phyloP scores from a whole-genome alignment of 1,139 yeast genomes.

The Blastobotrys capitulatus region DNA sequence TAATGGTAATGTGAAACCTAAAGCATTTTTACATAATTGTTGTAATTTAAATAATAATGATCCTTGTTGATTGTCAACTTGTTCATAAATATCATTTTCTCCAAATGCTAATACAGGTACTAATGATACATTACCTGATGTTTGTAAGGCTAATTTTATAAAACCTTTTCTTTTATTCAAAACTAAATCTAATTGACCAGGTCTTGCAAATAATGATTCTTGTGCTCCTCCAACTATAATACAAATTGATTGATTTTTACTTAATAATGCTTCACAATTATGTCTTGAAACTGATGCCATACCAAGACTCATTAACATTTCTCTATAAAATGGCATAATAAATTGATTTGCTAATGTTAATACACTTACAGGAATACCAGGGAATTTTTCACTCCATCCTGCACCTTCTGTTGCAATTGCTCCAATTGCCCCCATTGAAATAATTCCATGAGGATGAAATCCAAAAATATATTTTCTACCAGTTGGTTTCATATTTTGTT shows the following conservation, averaged over 20 bases:
- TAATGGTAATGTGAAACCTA: conserved; percentile 84
- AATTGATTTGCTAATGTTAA: conserved; percentile 83
- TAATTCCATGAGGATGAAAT: conserved; percentile 95
- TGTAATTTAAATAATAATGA: conserved; percentile 58
- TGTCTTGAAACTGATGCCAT: conserved; percentile 77
- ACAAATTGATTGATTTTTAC: conserved; percentile 63
- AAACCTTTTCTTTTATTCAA: conserved; percentile 81
- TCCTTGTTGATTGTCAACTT: conserved; percentile 49
- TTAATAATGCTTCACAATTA: conserved; percentile 62
- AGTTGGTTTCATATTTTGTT: conserved; percentile 18
- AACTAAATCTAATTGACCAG: conserved; percentile 57
- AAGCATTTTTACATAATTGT: conserved; percentile 58
- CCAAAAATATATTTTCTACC: conserved; percentile 72
- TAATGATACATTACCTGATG: conserved; percentile 60
- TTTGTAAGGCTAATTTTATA: conserved; percentile 74
- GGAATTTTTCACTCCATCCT: conserved; percentile 60
- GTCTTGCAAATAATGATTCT: conserved; percentile 70
- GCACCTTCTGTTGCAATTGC: conserved; percentile 79
- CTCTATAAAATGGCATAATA: conserved; percentile 81
- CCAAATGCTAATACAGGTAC: conserved; percentile 95
- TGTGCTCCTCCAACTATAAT: conserved; percentile 96
- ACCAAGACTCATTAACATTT: conserved; percentile 76
- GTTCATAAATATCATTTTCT: conserved; percentile 70
- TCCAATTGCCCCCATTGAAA: conserved; percentile 89
- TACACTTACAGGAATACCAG: conserved; percentile 74